phyloP scores from a whole-genome alignment of 345 rosid genomes.

The Salix brachista region DNA sequence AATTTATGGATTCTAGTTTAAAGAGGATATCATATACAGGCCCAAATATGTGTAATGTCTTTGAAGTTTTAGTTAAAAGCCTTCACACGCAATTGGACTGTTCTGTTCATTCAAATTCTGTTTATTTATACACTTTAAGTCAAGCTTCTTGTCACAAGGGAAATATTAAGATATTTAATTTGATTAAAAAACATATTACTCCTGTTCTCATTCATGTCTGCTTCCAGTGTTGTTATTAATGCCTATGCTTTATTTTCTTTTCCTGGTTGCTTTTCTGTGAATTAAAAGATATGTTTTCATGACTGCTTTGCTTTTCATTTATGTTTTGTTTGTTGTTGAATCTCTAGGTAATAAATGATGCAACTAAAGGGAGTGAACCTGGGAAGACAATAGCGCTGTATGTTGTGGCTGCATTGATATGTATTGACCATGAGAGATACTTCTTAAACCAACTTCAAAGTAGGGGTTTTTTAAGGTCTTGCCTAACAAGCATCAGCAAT shows the following conservation, averaged over 20 bases:
- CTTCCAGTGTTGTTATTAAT: not conserved
- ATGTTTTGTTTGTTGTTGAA: slow-evolving; percentile 10
- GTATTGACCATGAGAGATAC: slow-evolving; percentile 80
- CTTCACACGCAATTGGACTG: no score
- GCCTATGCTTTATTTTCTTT: not conserved
- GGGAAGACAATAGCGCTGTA: slow-evolving; percentile 86
- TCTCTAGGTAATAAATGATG: slow-evolving; percentile 77
- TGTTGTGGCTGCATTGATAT: slow-evolving; percentile 77
- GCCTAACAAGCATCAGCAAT: slow-evolving; percentile 67
- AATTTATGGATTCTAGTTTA: not conserved
- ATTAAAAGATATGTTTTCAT: not conserved
- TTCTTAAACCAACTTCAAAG: slow-evolving; percentile 91
- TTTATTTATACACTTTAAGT: not conserved
- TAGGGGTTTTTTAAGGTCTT: slow-evolving; percentile 77
- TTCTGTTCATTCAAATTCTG: not conserved
- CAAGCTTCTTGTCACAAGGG: not conserved
- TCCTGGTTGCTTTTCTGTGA: not conserved
- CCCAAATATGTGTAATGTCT: not conserved
- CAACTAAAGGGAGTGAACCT: slow-evolving; percentile 82
- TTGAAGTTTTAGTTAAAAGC: not conserved
- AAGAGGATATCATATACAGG: not conserved
- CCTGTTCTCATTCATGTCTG: not conserved
- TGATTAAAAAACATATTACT: no score
- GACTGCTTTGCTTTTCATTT: not conserved
- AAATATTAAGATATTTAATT: not conserved